Evolutionary conservation across 2,329 filamentous ascomycete genomes (phyloP).

Genomic region (Mycocentrospora acerina): DNA sequence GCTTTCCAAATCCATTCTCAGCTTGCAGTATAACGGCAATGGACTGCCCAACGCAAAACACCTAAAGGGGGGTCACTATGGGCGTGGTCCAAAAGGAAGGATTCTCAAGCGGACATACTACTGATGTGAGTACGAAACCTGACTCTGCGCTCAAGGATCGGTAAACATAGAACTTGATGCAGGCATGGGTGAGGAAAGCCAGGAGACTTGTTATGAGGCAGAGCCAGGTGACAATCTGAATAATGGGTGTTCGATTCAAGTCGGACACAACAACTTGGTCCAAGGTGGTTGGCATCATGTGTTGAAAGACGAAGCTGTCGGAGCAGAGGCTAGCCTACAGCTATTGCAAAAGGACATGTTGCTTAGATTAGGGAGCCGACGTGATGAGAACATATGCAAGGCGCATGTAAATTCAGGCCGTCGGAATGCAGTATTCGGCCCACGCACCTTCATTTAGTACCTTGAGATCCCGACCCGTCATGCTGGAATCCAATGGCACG

Average conservation of each 20-base stretch:
- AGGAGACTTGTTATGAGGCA: conserved; percentile 17
- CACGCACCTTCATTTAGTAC: no score
- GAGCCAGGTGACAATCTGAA: conserved; percentile 29
- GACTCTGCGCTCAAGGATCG: conserved; percentile 15
- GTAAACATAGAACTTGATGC: conserved; percentile 22
- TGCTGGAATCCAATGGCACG: no score
- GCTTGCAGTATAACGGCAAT: conserved; percentile 17
- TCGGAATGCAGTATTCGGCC: no score
- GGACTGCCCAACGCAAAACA: conserved; percentile 21
- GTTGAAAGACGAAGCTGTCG: conserved; percentile 1
- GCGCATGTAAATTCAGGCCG: no score
- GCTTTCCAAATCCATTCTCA: conserved; percentile 23
- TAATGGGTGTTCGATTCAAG: conserved; percentile 21
- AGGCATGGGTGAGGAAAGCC: conserved; percentile 21
- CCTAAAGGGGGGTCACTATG: conserved; percentile 6
- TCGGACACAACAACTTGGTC: conserved; percentile 18
- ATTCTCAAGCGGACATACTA: conserved; percentile 11
- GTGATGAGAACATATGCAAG: neutral
- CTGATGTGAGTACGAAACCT: conserved; percentile 13
- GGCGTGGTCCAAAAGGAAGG: neutral
- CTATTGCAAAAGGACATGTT: conserved; percentile 4
- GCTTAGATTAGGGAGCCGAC: conserved; percentile 4
- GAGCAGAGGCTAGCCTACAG: conserved; percentile 1
- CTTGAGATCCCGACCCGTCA: no score
- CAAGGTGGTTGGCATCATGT: conserved; percentile 6